Conservation (phyloP, 345 rosid species). For the Euclidium syriacum region DNA sequence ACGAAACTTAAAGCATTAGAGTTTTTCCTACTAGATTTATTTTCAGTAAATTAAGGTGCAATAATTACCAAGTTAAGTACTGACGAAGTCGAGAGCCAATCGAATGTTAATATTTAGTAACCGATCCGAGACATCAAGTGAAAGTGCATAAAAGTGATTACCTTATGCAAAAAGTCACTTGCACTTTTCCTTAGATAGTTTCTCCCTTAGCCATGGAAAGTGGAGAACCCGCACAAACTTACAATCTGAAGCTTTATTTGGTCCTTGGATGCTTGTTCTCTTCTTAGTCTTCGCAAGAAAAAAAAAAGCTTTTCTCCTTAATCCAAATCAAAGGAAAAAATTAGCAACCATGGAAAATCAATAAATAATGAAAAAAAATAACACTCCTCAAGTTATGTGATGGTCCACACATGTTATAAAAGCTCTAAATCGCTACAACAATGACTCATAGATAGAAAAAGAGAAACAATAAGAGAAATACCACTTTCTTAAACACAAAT, state of each 20-base stretch:
- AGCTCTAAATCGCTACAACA: not conserved
- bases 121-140: slow-evolving; percentile 3
- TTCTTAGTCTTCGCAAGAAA: slow-evolving; percentile 1
- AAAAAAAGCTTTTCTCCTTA: not conserved
- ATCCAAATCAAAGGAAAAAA: not conserved
- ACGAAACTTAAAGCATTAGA: not conserved
- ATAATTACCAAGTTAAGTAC: not conserved
- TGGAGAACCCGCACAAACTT: slow-evolving; percentile 26
- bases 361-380: not conserved
- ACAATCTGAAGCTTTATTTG: slow-evolving; percentile 7
- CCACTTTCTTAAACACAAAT: not conserved
- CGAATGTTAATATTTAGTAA: not conserved
- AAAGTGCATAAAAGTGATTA: slow-evolving; percentile 24
- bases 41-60: not conserved
- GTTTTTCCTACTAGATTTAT: not conserved
- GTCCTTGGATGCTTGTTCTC: slow-evolving; percentile 27
- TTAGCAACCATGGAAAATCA: not conserved
- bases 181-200: slow-evolving; percentile 6
- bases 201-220: slow-evolving; percentile 21
- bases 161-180: slow-evolving; percentile 21
- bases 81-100: not conserved
- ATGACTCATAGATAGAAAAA: not conserved
- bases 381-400: not conserved
- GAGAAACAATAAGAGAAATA: not conserved
- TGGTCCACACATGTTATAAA: not conserved